These are phyloP conservation scores for Nakazawaea pomicola DNA, from an alignment of 805 yeast genomes.

Conservation along the genomic window DNA sequence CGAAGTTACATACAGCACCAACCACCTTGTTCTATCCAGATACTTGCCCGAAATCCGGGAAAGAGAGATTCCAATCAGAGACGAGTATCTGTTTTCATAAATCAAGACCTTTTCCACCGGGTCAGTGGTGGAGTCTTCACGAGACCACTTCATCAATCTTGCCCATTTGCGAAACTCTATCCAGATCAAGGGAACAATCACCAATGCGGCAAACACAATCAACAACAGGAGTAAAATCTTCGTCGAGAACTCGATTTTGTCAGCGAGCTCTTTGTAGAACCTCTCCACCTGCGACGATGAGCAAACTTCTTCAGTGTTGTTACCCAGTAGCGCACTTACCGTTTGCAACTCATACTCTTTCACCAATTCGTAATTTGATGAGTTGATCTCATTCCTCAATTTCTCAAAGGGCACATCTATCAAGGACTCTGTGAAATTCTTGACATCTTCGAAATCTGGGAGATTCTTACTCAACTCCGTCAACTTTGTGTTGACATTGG, in stretches of 20 bases:
- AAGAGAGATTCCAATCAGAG: slow-evolving; percentile 17
- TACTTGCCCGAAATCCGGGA: slow-evolving; percentile 9
- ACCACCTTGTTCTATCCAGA: slow-evolving; percentile 31
- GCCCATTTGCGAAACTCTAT: slow-evolving; percentile 46
- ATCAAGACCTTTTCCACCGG: slow-evolving; percentile 21
- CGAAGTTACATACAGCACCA: slow-evolving; percentile 46
- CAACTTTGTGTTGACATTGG: slow-evolving; percentile 54
- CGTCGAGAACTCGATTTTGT: neutral
- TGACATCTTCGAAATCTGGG: slow-evolving; percentile 64
- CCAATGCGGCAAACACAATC: slow-evolving; percentile 34
- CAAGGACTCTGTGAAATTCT: slow-evolving; percentile 48
- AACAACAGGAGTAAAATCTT: slow-evolving; percentile 19
- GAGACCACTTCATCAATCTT: slow-evolving; percentile 31
- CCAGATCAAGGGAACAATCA: slow-evolving; percentile 38
- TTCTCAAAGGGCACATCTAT: slow-evolving; percentile 57
- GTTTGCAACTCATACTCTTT: slow-evolving; percentile 1
- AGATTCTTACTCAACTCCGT: slow-evolving; percentile 43
- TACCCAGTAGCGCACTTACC: too few species aligned
- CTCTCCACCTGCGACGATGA: neutral
- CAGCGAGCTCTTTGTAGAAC: slow-evolving; percentile 6
- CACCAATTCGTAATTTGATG: slow-evolving; percentile 19
- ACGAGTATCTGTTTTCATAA: slow-evolving; percentile 20
- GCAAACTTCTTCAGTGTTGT: too few species aligned
- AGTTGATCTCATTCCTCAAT: slow-evolving; percentile 35
- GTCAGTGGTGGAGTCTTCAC: slow-evolving; percentile 14